These are phyloP conservation scores for Colletotrichum neosansevieriae DNA, from an alignment of 2,329 filamentous ascomycete species.

Conservation along the genomic window DNA sequence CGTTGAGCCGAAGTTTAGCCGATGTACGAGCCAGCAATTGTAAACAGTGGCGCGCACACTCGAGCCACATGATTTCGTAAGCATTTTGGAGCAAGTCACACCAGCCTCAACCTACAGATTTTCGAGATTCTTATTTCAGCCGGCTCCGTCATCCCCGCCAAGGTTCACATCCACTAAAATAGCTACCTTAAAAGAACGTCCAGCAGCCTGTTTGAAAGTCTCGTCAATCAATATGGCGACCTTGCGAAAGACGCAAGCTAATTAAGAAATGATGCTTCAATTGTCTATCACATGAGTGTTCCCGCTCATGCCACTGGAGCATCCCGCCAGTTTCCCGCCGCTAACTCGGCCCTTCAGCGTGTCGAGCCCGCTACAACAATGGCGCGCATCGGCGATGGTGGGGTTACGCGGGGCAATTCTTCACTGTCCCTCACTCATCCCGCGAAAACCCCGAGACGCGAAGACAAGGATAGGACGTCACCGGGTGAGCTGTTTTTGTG, in stretches of 20 bases:
- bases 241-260: background rate
- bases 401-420: constrained; percentile 37
- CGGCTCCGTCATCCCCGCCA: constrained; percentile 37
- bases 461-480: constrained; percentile 36
- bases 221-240: background rate
- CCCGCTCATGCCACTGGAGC: background rate
- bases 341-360: constrained; percentile 15
- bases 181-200: too few species aligned
- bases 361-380: constrained; percentile 13
- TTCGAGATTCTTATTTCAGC: too few species aligned
- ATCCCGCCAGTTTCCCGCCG: constrained; percentile 34
- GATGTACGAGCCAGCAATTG: background rate
- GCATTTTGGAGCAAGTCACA: background rate
- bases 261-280: too few species aligned
- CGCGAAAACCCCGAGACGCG: constrained; percentile 5
- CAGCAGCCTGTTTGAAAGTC: too few species aligned
- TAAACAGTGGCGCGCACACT: background rate
- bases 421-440: constrained; percentile 12
- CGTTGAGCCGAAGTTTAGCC: constrained; percentile 30
- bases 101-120: background rate
- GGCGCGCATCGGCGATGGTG: constrained; percentile 31
- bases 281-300: too few species aligned
- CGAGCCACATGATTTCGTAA: background rate
- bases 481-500: constrained; percentile 38
- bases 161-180: background rate